Base-by-base conservation (phyloP, 2,329 filamentous ascomycete species). In the Atkinsonella hypoxylon region DNA sequence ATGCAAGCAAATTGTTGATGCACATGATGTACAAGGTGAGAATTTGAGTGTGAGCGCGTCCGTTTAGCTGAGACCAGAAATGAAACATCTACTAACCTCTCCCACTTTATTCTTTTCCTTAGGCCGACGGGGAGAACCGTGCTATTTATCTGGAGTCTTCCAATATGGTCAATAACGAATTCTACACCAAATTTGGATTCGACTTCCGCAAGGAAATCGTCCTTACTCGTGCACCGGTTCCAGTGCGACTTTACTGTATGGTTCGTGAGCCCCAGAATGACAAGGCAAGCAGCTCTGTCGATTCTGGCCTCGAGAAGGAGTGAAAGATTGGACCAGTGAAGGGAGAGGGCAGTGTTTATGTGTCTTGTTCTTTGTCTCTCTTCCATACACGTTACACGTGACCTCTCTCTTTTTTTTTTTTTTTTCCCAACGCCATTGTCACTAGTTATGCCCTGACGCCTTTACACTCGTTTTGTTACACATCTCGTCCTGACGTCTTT, bases 121-220 rank as follows among this genome's bases (percentile, higher is more conserved):
- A 83, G 76, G 86, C 87, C 43, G 87, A 93, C 63, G 66, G 66
- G 15, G 82, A 87, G 60, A 76, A 78, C 45, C 74, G 78, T 41
- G 75, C 82, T 22, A 83, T 85, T 57, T 94, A 93, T 62, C 77
- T 94, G 47, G 87, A 94, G 71, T 87, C 84, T 55, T 88, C 83
- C 63, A 81, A 85, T 52, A 69, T 68, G 51, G 69, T 70, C 54
- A 93, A 91, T 64, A 78, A 81, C 55, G 65, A 68, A 34, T 88
- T 89, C 65, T 94, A 93, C 65, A 70, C 76, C 56, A 85, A 82
- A 65, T 82, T 87, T 65, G 87, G 86, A 31, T 94, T 91, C 64
- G 76, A 81, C 62, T 65, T 77, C 57, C 75, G 74, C 61, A 76
- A 76, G 59, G 76, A 81, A 58, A 77, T 91, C 57, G 73, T 76